These are phyloP conservation scores for Gentiana dahurica DNA, from an alignment of 257 asterid species.

Conservation along the genomic window DNA sequence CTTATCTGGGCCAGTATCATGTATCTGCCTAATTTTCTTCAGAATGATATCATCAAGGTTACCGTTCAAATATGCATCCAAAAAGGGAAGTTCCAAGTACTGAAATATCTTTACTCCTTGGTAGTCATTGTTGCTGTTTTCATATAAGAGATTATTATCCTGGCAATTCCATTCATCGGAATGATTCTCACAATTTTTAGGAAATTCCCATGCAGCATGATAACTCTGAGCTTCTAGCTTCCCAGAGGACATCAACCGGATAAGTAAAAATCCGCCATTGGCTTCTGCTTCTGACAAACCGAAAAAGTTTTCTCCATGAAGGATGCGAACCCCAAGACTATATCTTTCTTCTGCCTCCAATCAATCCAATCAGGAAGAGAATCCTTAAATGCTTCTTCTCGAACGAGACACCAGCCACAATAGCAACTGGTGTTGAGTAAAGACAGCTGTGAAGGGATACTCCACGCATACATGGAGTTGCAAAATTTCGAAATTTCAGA, in stretches of 20 bases:
- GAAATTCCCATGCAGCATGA: slow-evolving; percentile 31
- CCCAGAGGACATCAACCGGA: slow-evolving; percentile 63
- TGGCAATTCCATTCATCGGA: slow-evolving; percentile 23
- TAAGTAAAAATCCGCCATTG: slow-evolving; percentile 44
- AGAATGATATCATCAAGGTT: slow-evolving; percentile 26
- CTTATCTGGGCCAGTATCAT: slow-evolving; percentile 20
- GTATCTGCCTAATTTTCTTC: slow-evolving; percentile 14
- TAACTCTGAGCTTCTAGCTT: slow-evolving; percentile 64
- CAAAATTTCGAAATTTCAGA: slow-evolving; percentile 36
- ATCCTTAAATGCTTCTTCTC: slow-evolving; percentile 34
- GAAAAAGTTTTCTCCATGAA: slow-evolving; percentile 24
- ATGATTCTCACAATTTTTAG: slow-evolving; percentile 11
- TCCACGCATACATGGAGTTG: slow-evolving; percentile 52
- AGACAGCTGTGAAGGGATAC: slow-evolving; percentile 34
- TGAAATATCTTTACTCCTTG: slow-evolving; percentile 18
- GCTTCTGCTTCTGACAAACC: slow-evolving; percentile 21
- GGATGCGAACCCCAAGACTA: slow-evolving; percentile 58
- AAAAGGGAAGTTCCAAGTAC: slow-evolving; percentile 36
- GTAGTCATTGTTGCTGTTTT: slow-evolving; percentile 17
- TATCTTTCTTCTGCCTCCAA: slow-evolving; percentile 67
- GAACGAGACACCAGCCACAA: slow-evolving; percentile 52
- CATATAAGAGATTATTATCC: slow-evolving; percentile 37
- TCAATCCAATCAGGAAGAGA: slow-evolving; percentile 61
- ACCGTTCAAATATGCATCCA: slow-evolving; percentile 38
- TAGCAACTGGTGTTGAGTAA: slow-evolving; percentile 38